Percentiles rank a stretch among this genome's conserved stretches.
phyloP scores from a whole-genome alignment of 2,329 filamentous ascomycete genomes.

The Teratosphaeriaceae sp. region DNA sequence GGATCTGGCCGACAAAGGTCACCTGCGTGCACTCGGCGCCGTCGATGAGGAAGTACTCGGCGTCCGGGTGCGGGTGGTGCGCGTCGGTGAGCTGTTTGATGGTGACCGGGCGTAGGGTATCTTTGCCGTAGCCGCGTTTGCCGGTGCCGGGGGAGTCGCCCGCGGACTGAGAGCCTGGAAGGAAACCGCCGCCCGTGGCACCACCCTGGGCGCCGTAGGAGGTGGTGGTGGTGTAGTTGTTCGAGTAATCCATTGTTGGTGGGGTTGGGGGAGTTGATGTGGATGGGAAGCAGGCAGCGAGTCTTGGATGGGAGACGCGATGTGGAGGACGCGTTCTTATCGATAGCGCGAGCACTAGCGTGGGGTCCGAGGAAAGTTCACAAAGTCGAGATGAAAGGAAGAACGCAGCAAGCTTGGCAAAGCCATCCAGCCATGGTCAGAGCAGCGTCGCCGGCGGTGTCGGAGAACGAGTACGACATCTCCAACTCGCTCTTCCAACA shows the following conservation, averaged over 20 bases:
- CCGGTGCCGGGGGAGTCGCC: slow-evolving; percentile 34
- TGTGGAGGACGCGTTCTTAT: neutral
- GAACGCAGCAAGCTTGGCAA: neutral
- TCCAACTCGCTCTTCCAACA: slow-evolving; percentile 60
- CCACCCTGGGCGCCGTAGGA: slow-evolving; percentile 51
- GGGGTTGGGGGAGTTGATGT: too few species aligned
- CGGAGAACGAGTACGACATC: slow-evolving; percentile 90
- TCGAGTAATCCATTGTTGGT: slow-evolving; percentile 12
- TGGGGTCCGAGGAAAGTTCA: too few species aligned
- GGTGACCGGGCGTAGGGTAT: slow-evolving; percentile 86
- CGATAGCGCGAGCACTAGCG: too few species aligned
- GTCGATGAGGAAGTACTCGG: slow-evolving; percentile 74
- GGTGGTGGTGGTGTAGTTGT: slow-evolving; percentile 49
- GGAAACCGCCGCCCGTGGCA: slow-evolving; percentile 54
- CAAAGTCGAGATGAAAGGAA: neutral
- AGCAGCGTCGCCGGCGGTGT: slow-evolving; percentile 71
- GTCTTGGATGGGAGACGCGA: neutral
- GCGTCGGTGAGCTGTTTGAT: slow-evolving; percentile 91
- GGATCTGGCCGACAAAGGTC: slow-evolving; percentile 85
- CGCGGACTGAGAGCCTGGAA: slow-evolving; percentile 43
- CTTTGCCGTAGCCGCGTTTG: slow-evolving; percentile 59
- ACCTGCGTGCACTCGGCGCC: slow-evolving; percentile 62
- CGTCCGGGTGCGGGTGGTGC: slow-evolving; percentile 64
- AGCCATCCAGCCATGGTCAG: slow-evolving; percentile 52
- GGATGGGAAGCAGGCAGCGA: too few species aligned